phyloP scores from a whole-genome alignment of 139 green algal genomes.

The Ettlia oleoabundans region DNA sequence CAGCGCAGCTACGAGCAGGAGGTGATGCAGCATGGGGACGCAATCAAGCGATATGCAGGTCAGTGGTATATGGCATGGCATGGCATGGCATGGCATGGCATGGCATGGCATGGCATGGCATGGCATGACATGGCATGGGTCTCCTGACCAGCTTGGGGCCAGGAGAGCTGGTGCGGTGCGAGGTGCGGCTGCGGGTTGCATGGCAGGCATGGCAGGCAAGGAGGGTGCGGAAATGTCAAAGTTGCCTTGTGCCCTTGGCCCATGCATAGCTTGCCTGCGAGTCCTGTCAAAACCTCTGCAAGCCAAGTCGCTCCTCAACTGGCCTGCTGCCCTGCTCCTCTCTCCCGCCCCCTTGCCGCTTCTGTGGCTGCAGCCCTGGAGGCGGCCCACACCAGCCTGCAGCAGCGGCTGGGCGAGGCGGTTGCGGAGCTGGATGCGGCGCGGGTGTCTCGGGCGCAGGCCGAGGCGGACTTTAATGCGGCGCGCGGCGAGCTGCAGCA shows the following conservation, averaged over 20 bases:
- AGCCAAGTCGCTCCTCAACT: too few relatives aligned
- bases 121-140: too few relatives aligned
- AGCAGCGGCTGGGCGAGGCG: conserved; percentile 25
- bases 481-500: conserved; percentile 32
- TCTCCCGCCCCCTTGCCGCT: neutral
- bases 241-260: too few relatives aligned
- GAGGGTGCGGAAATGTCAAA: too few relatives aligned
- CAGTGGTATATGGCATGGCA: too few relatives aligned
- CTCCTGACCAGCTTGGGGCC: neutral
- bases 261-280: too few relatives aligned
- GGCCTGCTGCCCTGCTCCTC: too few relatives aligned
- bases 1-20: conserved; percentile 52
- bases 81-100: too few relatives aligned
- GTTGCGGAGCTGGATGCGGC: conserved; percentile 31
- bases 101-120: too few relatives aligned
- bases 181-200: neutral
- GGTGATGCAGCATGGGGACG: conserved; percentile 57
- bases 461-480: conserved; percentile 5
- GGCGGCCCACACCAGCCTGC: conserved; percentile 19
- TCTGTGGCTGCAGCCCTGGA: conserved; percentile 32
- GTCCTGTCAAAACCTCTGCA: too few relatives aligned
- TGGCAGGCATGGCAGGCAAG: too few relatives aligned
- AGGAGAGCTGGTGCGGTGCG: neutral
- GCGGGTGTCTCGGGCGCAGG: conserved; percentile 1
- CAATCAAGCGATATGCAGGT: conserved; percentile 36